These are phyloP conservation scores for Hemileccinum impolitum DNA, from an alignment of 768 basidiomycete genomes.

Conservation along the genomic window DNA sequence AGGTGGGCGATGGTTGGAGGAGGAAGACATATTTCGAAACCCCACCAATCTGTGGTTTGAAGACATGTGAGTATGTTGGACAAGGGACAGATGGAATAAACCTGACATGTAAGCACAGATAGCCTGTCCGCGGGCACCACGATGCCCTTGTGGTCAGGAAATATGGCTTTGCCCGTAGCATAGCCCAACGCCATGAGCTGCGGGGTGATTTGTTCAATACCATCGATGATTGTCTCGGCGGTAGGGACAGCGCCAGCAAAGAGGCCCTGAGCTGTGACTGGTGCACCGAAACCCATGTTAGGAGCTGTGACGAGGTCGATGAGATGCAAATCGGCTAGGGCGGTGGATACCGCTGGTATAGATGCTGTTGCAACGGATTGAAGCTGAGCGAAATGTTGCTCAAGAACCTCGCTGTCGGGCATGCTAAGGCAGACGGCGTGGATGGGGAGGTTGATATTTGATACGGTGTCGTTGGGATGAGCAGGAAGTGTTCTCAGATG, in stretches of 20 bases:
- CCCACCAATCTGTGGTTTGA: constrained; percentile 77
- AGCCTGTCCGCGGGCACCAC: constrained; percentile 75
- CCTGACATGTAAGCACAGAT: constrained; percentile 75
- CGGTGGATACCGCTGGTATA: constrained; percentile 44
- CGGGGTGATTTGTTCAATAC: constrained; percentile 68
- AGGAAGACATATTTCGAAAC: constrained; percentile 74
- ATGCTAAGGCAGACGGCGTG: constrained; percentile 73
- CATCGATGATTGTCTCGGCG: constrained; percentile 65
- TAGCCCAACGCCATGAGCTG: constrained; percentile 76
- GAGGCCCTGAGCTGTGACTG: constrained; percentile 63
- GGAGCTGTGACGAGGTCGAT: constrained; percentile 58
- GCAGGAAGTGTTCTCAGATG: constrained; percentile 61
- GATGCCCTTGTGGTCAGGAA: constrained; percentile 66
- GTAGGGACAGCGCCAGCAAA: constrained; percentile 76
- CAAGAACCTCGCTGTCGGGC: constrained; percentile 59
- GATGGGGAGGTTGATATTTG: constrained; percentile 45
- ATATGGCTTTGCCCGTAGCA: constrained; percentile 62
- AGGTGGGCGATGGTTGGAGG: constrained; percentile 64
- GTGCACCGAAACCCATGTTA: constrained; percentile 69
- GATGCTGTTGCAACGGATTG: constrained; percentile 47
- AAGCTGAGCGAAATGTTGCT: constrained; percentile 55
- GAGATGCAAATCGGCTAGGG: constrained; percentile 59
- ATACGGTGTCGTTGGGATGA: constrained; percentile 9
- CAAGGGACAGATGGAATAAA: neutral
- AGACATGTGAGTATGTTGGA: constrained; percentile 7